These are phyloP conservation scores for Gamarada debralockiae DNA, from an alignment of 495 filamentous ascomycete species.

Conservation along the genomic window DNA sequence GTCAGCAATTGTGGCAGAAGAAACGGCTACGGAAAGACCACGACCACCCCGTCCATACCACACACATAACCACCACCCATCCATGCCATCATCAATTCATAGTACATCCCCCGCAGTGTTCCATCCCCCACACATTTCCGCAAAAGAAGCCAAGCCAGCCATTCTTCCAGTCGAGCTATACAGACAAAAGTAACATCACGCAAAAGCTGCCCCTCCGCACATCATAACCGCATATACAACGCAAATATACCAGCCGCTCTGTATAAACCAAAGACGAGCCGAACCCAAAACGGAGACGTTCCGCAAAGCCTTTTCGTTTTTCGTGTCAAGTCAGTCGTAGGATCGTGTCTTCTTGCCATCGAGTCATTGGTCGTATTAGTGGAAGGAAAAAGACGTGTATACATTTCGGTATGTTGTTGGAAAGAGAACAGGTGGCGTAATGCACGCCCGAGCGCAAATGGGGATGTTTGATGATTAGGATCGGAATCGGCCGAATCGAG, in stretches of 20 bases:
- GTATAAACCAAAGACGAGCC: slow-evolving; percentile 4
- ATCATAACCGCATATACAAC: slow-evolving; percentile 25
- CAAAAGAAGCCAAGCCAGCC: slow-evolving; percentile 20
- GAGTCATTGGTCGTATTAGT: slow-evolving; percentile 19
- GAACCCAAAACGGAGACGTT: not conserved
- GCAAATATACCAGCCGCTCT: slow-evolving; percentile 7
- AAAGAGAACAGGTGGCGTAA: slow-evolving; percentile 3
- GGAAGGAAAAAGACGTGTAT: slow-evolving; percentile 17
- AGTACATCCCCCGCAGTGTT: not conserved
- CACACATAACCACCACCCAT: not conserved
- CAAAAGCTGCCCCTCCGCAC: slow-evolving; percentile 11
- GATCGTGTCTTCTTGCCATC: slow-evolving; percentile 15
- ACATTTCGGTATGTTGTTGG: slow-evolving; percentile 14
- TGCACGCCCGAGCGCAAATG: slow-evolving; percentile 15
- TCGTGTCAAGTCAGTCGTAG: slow-evolving; percentile 4
- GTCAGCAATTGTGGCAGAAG: slow-evolving; percentile 20
- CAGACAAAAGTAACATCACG: slow-evolving; percentile 25
- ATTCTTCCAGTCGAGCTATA: slow-evolving; percentile 20
- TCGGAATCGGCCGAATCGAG: slow-evolving; percentile 11
- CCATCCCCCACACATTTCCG: slow-evolving; percentile 2
- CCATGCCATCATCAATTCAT: not conserved
- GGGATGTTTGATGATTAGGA: slow-evolving; percentile 20
- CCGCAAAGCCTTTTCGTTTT: slow-evolving; percentile 3
- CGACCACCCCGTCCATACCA: too few species aligned
- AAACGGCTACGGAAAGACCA: slow-evolving; percentile 16